A percentile compares a stretch with the other conserved stretches of the same genome.
Conservation (phyloP, 306 rosid species). For the Abrus pulchellus region DNA sequence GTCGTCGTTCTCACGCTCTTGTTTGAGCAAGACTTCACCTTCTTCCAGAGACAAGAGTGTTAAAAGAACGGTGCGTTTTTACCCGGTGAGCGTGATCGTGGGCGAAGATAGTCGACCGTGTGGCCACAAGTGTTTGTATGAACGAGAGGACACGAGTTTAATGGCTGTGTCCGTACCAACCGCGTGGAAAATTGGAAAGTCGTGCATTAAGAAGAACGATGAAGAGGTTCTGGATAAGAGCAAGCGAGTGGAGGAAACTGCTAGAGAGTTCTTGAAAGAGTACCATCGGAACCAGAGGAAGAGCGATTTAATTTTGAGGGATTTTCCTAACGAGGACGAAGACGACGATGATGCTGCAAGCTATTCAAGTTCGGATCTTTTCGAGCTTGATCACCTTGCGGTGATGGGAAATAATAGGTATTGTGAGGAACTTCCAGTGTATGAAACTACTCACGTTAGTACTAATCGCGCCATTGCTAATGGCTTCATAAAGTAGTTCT, state of each 20-base stretch:
- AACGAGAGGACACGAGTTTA: conserved; percentile 47
- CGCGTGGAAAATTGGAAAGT: conserved; percentile 68
- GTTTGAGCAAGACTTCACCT: conserved; percentile 77
- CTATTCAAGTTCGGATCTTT: conserved; percentile 93
- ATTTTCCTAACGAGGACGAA: conserved; percentile 37
- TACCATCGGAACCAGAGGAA: conserved; percentile 59
- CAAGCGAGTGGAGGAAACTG: conserved; percentile 55
- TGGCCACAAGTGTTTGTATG: conserved; percentile 70
- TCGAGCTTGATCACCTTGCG: conserved; percentile 84
- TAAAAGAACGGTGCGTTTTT: conserved; percentile 79
- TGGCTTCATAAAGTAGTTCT: conserved; percentile 59
- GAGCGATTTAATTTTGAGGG: conserved; percentile 51
- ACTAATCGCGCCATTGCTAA: conserved; percentile 79
- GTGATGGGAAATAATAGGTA: conserved; percentile 62
- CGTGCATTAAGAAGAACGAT: conserved; percentile 39
- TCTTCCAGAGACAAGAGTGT: conserved; percentile 65
- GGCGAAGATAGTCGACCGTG: conserved; percentile 74
- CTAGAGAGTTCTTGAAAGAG: conserved; percentile 64
- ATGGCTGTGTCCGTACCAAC: conserved; percentile 62
- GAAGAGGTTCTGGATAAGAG: conserved; percentile 56
- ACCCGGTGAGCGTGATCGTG: conserved; percentile 79
- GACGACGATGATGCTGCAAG: conserved; percentile 70
- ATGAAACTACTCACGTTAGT: conserved; percentile 73
- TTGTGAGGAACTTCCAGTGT: conserved; percentile 87
- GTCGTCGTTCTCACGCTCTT: conserved; percentile 81